These are phyloP conservation scores for Aquilaria yunnanensis DNA, from an alignment of 345 rosid species.

Conservation along the genomic window DNA sequence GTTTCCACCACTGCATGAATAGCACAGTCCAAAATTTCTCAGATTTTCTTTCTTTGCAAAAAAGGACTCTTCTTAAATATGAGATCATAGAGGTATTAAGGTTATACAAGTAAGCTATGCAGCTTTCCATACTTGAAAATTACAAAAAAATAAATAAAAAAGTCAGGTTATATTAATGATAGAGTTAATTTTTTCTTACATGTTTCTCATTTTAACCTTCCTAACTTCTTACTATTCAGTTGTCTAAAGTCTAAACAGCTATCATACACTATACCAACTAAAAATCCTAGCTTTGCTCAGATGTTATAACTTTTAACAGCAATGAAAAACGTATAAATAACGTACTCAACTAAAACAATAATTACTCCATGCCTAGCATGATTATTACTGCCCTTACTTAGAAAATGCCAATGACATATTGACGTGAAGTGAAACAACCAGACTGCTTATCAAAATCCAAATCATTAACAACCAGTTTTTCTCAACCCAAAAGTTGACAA, in stretches of 20 bases:
- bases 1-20: constrained; percentile 12
- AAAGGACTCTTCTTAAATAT: constrained; percentile 20
- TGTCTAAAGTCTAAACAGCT: too few relatives aligned
- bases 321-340: too few relatives aligned
- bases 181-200: constrained; percentile 7
- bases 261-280: neutral
- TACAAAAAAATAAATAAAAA: neutral
- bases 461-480: too few relatives aligned
- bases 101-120: constrained; percentile 10
- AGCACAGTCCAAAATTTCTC: constrained; percentile 4
- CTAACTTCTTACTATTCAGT: constrained; percentile 1
- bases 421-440: too few relatives aligned
- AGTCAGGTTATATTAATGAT: constrained; percentile 8
- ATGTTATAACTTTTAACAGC: too few relatives aligned
- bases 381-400: too few relatives aligned
- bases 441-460: too few relatives aligned
- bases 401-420: too few relatives aligned
- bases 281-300: too few relatives aligned
- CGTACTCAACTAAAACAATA: too few relatives aligned
- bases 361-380: too few relatives aligned
- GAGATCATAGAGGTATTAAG: constrained; percentile 5
- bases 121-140: constrained; percentile 14
- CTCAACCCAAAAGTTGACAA: too few relatives aligned
- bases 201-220: constrained; percentile 10
- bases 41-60: constrained; percentile 18